Conservation (phyloP, 306 rosid genomes). For the Inga laurina region DNA sequence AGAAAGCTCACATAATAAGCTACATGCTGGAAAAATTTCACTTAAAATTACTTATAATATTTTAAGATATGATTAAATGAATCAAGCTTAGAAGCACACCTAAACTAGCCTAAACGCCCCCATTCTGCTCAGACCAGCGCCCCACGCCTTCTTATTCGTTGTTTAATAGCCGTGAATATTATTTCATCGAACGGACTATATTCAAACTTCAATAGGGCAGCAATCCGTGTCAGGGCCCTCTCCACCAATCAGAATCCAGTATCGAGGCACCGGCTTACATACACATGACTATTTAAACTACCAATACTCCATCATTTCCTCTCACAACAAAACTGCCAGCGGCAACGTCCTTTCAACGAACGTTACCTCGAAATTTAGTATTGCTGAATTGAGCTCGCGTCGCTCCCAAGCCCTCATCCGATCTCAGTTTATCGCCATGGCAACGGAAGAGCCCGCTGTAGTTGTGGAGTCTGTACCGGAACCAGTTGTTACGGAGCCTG, state of each 20-base stretch:
- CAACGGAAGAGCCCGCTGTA: slow-evolving; percentile 57
- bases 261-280: slow-evolving; percentile 38
- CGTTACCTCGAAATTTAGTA: not conserved
- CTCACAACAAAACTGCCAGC: slow-evolving; percentile 54
- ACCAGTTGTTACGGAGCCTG: slow-evolving; percentile 33
- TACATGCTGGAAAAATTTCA: slow-evolving; percentile 35
- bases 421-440: slow-evolving; percentile 32
- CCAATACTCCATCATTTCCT: slow-evolving; percentile 41
- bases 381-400: slow-evolving; percentile 22
- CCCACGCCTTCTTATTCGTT: slow-evolving; percentile 26
- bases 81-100: slow-evolving; percentile 79
- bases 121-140: slow-evolving; percentile 8
- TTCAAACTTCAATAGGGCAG: slow-evolving; percentile 44
- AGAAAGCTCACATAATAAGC: slow-evolving; percentile 63
- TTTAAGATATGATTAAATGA: slow-evolving; percentile 38
- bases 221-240: slow-evolving; percentile 58
- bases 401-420: not conserved
- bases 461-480: slow-evolving; percentile 42
- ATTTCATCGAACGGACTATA: slow-evolving; percentile 54
- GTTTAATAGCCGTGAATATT: slow-evolving; percentile 51
- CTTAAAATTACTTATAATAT: not conserved
- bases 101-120: slow-evolving; percentile 23
- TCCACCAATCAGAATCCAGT: slow-evolving; percentile 58
- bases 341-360: not conserved
- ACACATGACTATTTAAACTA: slow-evolving; percentile 65